Evolutionary conservation across 768 basidiomycete species (phyloP).

Genomic region (Scleroderma bovista): DNA sequence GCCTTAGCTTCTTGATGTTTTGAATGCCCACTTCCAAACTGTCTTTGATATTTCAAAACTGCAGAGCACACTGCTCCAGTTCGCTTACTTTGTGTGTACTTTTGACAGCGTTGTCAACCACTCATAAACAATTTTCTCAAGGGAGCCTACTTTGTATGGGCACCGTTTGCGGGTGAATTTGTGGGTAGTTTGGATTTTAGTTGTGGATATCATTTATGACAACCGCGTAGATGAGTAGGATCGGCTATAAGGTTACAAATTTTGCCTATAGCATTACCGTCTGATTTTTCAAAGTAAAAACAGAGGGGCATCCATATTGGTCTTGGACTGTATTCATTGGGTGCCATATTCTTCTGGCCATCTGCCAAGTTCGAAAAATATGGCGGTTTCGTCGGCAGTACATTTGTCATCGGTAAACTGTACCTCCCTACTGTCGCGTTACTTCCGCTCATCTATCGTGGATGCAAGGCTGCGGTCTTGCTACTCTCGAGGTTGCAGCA

Average conservation of each 20-base stretch:
- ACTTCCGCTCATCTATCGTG: background rate
- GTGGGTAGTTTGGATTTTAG: conserved; percentile 32
- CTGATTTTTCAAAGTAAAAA: background rate
- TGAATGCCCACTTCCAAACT: conserved; percentile 69
- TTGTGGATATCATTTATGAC: conserved; percentile 1
- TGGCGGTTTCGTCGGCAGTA: conserved; percentile 70
- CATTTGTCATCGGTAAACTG: conserved; percentile 55
- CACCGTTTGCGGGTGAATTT: conserved; percentile 53
- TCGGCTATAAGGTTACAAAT: conserved; percentile 59
- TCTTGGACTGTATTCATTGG: conserved; percentile 51
- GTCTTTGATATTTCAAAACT: conserved; percentile 64
- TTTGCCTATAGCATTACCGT: background rate
- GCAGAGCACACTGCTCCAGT: conserved; percentile 68
- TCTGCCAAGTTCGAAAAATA: conserved; percentile 63
- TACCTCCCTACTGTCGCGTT: background rate
- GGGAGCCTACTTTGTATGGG: conserved; percentile 60
- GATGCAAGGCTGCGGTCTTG: conserved; percentile 53
- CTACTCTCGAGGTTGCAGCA: conserved; percentile 65
- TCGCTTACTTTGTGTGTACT: conserved; percentile 57
- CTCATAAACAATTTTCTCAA: background rate
- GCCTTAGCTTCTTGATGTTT: conserved; percentile 55
- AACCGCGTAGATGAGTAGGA: conserved; percentile 44
- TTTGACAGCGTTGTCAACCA: background rate
- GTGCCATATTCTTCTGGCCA: conserved; percentile 78
- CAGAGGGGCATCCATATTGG: conserved; percentile 61